Base-by-base conservation (phyloP, 2,329 filamentous ascomycete species). In the Acrodontium crateriforme region DNA sequence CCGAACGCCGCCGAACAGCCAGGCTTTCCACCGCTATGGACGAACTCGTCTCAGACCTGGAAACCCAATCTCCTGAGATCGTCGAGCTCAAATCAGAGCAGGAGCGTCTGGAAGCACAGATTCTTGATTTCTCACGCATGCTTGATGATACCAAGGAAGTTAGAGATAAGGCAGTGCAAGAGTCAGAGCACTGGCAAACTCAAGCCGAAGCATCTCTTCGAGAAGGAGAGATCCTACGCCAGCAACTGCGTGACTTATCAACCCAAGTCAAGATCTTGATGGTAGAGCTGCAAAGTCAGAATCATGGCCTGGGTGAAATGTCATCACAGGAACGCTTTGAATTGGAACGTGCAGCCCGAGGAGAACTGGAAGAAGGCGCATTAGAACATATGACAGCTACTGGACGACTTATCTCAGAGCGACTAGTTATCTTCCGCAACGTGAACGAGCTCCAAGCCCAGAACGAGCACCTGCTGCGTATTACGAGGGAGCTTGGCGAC, bases 251-350 rank as follows among this genome's bases (percentile, higher is more conserved):
- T 18, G 89, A 95, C 52, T 67, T 92, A 12, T 84, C 84, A 44
- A 76, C 79, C 1, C 85, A 98, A 53, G 72, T 94, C 38, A 91
- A 92, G 52, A 76, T 92, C 48, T 68, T 98, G 5, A 67, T 94
- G 4, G 80, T 91, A 54, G 87, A 93, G 53, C 68, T 84, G 32
- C 77, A 91, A 45, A 74, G 81, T 12, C 72, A 75, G 30, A 80
- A 93, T 45, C 78, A 81, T 52, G 87, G 85, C 14, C 57, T 78
- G 25, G 74, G 78, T 20, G 66, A 75, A 30, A 65, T 91, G 25
- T 73, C 67, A 5, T 63, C 72, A 0, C 75, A 82, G 36, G 81
- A 93, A 41, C 71, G 72, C 13, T 62, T 72, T 25, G 77, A 83
- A 34, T 67, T 93, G 19, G 74, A 91, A 51, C 76, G 78, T 38